Base-by-base conservation (phyloP, 164 flowering plant species). In the Piper longum region DNA sequence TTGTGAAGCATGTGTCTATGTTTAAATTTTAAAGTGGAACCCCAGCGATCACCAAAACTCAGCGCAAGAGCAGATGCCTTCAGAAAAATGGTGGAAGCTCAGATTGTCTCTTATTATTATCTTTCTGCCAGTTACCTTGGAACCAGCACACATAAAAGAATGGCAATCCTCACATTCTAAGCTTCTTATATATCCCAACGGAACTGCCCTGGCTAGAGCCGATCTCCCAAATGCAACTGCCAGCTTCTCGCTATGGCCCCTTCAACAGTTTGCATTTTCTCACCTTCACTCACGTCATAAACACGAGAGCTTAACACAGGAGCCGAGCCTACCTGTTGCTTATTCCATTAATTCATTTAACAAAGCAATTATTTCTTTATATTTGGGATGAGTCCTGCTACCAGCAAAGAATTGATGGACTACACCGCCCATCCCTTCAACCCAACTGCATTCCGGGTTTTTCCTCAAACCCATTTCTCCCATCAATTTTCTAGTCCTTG, bases 161-260 rank as follows among this genome's bases (percentile, higher is more conserved):
- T 82, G 48, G 16, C 62, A 60, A 63, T 85, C 87, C 64, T 78
- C 77, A 69, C 83, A 80, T 77, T 73, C 85, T 70, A 16, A 82
- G 64, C 64, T 80, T 81, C 72, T 82, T 85, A 58, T 74, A 77
- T 9, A 85, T 75, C 16, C 78, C 71, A 65, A 82, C 80, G 12
- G 67, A 71, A 65, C 68, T 69, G 63, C 78, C 74, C 14, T 75
- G 64, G 18, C 36, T n/a, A 11, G 82, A 78, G 68, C 66, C 73
- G 70, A 83, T 63, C 66, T 57, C 8, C 77, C 85, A 66, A 82
- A 85, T 39, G 85, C 82, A 70, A 85, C 42, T 7, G 81, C 83
- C 64, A 85, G 59, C 80, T 83, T 83, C 72, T 85, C 87, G 68
- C 82, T 79, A 52, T 79, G 85, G 85, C 74, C 69, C 77, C 54